Conservation (phyloP, 768 basidiomycete genomes). For the Russula sp. region DNA sequence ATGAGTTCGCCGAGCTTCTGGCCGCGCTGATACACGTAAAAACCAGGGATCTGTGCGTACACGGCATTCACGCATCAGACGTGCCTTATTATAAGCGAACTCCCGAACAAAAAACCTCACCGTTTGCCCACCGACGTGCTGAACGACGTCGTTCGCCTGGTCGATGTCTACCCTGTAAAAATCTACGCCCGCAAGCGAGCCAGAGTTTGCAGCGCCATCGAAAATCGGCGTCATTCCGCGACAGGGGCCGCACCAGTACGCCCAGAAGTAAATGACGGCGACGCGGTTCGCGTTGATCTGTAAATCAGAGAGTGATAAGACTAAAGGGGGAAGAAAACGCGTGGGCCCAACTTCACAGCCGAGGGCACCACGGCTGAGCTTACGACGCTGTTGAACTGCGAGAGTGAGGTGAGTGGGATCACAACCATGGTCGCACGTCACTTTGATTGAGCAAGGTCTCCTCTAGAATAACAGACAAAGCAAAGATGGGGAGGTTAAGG, state of each 20-base stretch:
- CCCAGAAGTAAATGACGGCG: conserved; percentile 24
- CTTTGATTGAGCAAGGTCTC: neutral
- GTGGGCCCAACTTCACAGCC: neutral
- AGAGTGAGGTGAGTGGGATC: conserved; percentile 19
- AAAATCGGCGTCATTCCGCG: conserved; percentile 25
- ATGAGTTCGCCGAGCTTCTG: conserved; percentile 20
- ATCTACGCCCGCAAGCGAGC: conserved; percentile 20
- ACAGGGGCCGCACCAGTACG: conserved; percentile 27
- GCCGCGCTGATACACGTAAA: conserved; percentile 22
- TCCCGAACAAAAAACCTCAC: neutral
- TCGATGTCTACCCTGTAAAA: conserved; percentile 27
- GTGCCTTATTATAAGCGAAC: neutral
- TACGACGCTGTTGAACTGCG: conserved; percentile 21
- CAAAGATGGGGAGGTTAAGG: neutral
- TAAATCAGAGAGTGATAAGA: neutral
- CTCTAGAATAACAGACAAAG: too few species aligned
- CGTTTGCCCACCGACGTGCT: conserved; percentile 21
- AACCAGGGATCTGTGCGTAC: conserved; percentile 22
- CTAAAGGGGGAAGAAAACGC: neutral
- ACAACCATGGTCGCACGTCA: conserved; percentile 17
- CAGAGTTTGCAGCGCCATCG: conserved; percentile 21
- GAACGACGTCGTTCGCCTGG: conserved; percentile 15
- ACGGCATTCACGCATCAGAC: neutral
- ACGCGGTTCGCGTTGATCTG: conserved; percentile 17
- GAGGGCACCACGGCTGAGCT: neutral